Conservation (phyloP, 768 basidiomycete genomes). For the Chalciporus piperatus region DNA sequence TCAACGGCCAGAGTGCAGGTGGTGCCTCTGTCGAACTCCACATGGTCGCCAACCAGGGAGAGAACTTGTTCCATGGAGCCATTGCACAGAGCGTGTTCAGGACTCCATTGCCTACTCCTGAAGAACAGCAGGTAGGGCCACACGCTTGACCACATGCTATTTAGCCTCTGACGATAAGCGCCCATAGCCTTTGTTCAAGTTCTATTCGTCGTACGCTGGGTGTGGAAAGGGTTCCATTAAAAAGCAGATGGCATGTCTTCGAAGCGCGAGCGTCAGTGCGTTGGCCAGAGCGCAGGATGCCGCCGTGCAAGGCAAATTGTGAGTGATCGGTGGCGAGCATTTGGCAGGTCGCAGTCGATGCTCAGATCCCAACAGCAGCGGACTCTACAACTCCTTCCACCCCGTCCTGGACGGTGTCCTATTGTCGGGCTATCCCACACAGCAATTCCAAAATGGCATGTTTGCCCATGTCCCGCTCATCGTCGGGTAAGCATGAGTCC, state of each 20-base stretch:
- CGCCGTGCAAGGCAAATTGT: constrained; percentile 41
- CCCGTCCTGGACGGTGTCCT: constrained; percentile 56
- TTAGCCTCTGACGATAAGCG: neutral
- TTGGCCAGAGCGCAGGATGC: constrained; percentile 56
- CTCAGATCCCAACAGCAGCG: constrained; percentile 28
- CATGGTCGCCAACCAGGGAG: constrained; percentile 42
- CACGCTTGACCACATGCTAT: neutral
- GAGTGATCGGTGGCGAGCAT: constrained; percentile 18
- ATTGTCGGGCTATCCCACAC: constrained; percentile 50
- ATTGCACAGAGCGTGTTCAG: constrained; percentile 64
- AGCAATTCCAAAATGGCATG: constrained; percentile 41
- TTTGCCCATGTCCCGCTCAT: constrained; percentile 55
- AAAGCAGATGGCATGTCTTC: constrained; percentile 44
- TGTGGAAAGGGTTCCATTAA: constrained; percentile 40
- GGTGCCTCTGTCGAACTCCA: constrained; percentile 57
- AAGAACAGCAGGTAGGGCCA: constrained; percentile 48
- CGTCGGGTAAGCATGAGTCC: constrained; percentile 44
- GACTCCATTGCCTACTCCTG: constrained; percentile 47
- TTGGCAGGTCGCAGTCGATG: neutral
- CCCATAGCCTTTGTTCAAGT: constrained; percentile 49
- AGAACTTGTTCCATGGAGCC: constrained; percentile 47
- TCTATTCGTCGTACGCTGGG: constrained; percentile 47
- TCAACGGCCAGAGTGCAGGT: constrained; percentile 63
- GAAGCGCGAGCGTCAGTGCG: constrained; percentile 48
- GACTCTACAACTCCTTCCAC: constrained; percentile 46